These are phyloP conservation scores for Colletotrichum horii DNA, from an alignment of 2,329 filamentous ascomycete genomes.

Conservation along the genomic window DNA sequence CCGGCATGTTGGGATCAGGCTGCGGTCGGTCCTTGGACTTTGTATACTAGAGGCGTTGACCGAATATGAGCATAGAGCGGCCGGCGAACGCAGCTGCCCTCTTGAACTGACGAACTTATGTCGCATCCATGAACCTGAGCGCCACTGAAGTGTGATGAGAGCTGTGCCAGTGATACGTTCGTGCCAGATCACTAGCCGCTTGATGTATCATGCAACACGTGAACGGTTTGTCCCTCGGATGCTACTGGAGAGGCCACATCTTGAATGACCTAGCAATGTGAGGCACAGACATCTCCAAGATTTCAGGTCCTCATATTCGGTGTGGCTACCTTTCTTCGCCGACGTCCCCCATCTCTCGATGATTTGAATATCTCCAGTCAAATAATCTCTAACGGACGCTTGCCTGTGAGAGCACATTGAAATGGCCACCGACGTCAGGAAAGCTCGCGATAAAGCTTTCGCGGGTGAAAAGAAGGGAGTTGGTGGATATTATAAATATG, in stretches of 20 bases:
- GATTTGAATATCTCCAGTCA: not conserved
- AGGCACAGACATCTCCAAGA: not conserved
- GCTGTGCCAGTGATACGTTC: not conserved
- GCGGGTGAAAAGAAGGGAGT: not conserved
- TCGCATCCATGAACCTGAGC: not conserved
- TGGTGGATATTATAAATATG: not conserved
- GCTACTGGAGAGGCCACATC: not conserved
- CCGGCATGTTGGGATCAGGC: not conserved
- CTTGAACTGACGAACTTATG: not conserved
- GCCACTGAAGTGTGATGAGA: not conserved
- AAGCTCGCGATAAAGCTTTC: not conserved
- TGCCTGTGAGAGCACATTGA: too few relatives aligned
- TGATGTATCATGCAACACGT: not conserved
- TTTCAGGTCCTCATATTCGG: not conserved
- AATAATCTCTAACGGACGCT: not conserved
- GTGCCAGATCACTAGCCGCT: not conserved
- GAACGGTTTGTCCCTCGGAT: not conserved
- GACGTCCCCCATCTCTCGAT: not conserved
- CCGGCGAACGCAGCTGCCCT: not conserved
- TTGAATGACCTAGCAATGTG: too few relatives aligned
- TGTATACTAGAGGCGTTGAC: slow-evolving; percentile 5
- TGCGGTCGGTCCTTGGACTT: not conserved
- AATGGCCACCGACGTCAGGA: not conserved
- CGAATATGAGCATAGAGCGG: not conserved
- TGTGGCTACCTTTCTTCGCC: not conserved